Evolutionary conservation across 140 eudicot species (phyloP).

Genomic region (Anethum foeniculum): DNA sequence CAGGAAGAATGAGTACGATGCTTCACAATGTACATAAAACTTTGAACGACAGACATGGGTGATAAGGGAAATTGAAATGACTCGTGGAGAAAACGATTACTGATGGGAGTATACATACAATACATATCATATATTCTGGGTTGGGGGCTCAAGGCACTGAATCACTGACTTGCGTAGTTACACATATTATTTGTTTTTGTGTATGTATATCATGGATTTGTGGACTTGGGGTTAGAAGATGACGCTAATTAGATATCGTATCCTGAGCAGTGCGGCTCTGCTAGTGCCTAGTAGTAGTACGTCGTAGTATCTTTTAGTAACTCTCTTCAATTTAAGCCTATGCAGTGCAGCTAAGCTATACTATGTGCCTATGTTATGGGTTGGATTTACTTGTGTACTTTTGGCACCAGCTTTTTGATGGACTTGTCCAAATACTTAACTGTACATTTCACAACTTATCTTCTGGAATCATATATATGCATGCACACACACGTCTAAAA

Average conservation of each 20-base stretch:
- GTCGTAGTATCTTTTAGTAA: background rate
- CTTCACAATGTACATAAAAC: background rate
- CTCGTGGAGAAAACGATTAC: background rate
- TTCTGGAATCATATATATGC: background rate
- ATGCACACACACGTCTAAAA: background rate
- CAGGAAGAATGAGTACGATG: background rate
- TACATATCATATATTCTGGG: background rate
- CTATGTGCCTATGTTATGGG: background rate
- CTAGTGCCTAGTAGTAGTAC: background rate
- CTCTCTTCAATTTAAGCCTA: background rate
- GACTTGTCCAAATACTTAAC: background rate
- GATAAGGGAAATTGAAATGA: background rate
- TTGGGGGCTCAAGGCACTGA: conserved; percentile 9
- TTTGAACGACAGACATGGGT: background rate
- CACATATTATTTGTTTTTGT: background rate
- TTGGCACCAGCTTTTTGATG: background rate
- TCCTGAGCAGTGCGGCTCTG: conserved; percentile 9
- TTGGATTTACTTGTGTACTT: background rate
- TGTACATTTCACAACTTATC: background rate
- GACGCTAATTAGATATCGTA: background rate
- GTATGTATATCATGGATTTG: background rate
- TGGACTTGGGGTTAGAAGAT: background rate
- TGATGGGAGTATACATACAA: background rate
- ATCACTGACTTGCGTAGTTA: background rate
- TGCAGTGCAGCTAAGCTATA: background rate